Base-by-base conservation (phyloP, 805 yeast species). In the Sugiyamaella floridensis region DNA sequence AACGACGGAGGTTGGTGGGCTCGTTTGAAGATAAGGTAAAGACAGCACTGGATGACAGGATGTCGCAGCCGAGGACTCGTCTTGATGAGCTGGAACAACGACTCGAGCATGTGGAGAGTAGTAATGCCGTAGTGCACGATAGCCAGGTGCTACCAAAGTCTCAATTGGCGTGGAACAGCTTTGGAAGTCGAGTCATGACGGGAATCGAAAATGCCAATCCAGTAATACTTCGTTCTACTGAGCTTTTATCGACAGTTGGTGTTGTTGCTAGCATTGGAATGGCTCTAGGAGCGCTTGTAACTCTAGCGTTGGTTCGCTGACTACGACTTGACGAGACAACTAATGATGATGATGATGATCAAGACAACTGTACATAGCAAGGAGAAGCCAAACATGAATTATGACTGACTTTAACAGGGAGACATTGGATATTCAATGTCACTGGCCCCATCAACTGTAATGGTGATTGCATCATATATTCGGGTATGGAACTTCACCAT, bases 11-110 rank as follows among this genome's bases (percentile, higher is more conserved):
- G 52, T 71, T 93, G 55, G 95, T 92, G 18, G 81, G 81, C 10
- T 80, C 89, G 0, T 93, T 93, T 70, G 97, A 92, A 61, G 81
- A 76, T 20, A 86, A 85, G 63, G 95, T 90, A 11, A 80, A 76
- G 58, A 75, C 71, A 9, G 63, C 63, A 11, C 40, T 60, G 12
- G 57, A 52, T 11, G 54, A 18, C 18, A 50, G 37, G 10, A 37
- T 45, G 28, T 20, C 16, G 5, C 51, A 48, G 28, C 20, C 22
- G 1, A 26, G 16, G n/a, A n/a, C n/a, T 12, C 41, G 48, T 10
- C 16, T 48, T 26, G 49, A 43, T 5, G 46, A 29, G 20, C 32
- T 51, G 15, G 55, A 56, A 19, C 32, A 29, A 20, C 26, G 16
- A 9, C 32, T 43, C 12, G 34, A 47, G 11, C 15, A 40, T 11